Evolutionary conservation across 257 asterid genomes (phyloP), one percentile per base, ranked within the genome.

Genomic region (Solanum virginianum): DNA sequence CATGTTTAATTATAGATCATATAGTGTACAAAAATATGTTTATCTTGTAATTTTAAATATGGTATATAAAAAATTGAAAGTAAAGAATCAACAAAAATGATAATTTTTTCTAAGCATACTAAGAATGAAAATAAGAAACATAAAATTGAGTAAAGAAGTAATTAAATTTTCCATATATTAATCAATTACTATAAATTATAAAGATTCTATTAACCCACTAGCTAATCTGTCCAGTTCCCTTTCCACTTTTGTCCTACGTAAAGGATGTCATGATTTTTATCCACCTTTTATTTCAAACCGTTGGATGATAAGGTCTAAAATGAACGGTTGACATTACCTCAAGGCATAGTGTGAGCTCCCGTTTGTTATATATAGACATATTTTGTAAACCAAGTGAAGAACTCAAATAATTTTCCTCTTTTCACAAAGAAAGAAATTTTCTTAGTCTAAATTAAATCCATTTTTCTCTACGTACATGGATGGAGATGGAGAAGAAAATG

Each of bases 291-390:
- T 47, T 63, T 80, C 79, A 80, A 80, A 59, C 93, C 96, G 75
- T 91, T 88, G 88, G 95, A 94, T 91, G 66, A 29, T 1, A 16
- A 26, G 53, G 13, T 6, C 18, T n/a, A 8, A n/a, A 18, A 90
- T 91, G 90, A 86, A 91, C 87, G 93, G 93, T 29, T 81, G 87
- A 3, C 12, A 83, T 60, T 84, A 68, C 92, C 85, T 89, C 88
- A 88, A 87, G 74, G 84, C 80, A 17, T 59, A 32, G 32, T 62
- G 80, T 84, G 87, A 63, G 80, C 90, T 79, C 85, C 15, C 56
- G 83, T 4, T 51, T 51, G 56, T 24, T 80, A 63, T 17, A 74
- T 80, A 63, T 17, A 74, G 66, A 24, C 74, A 47, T 70, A 51
- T 65, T 45, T 15, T 45, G 63, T 72, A 49, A 81, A 57, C 63